Evolutionary conservation across 305 asterid species (phyloP).

Genomic region (Solanum hybrid): DNA sequence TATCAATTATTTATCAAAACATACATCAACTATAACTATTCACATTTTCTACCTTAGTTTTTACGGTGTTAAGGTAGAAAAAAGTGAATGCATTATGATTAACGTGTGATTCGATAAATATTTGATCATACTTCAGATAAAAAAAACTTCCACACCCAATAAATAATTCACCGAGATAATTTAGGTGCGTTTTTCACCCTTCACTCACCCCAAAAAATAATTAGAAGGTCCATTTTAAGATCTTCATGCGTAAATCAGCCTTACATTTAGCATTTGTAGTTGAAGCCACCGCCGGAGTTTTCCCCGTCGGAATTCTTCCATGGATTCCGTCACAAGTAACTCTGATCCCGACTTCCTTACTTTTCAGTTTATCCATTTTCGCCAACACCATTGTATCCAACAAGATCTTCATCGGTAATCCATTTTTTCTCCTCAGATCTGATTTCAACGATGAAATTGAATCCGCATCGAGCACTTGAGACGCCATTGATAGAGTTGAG

Average conservation of each 20-base stretch:
- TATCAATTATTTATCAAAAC: neutral
- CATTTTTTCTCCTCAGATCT: slow-evolving; percentile 51
- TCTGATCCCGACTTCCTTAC: slow-evolving; percentile 66
- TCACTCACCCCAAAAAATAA: neutral
- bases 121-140: neutral
- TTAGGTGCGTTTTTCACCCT: neutral
- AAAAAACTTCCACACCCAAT: neutral
- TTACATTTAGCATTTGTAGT: slow-evolving; percentile 48
- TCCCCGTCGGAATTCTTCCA: slow-evolving; percentile 56
- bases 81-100: neutral
- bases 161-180: neutral
- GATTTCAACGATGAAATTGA: slow-evolving; percentile 33
- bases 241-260: slow-evolving; percentile 79
- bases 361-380: slow-evolving; percentile 57
- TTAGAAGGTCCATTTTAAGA: slow-evolving; percentile 70
- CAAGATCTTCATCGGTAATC: slow-evolving; percentile 47
- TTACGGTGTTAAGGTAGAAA: neutral
- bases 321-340: slow-evolving; percentile 57
- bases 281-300: slow-evolving; percentile 39
- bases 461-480: slow-evolving; percentile 44
- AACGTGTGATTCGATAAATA: neutral
- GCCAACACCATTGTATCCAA: slow-evolving; percentile 58
- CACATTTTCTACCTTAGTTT: neutral
- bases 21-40: neutral
- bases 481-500: slow-evolving; percentile 22